Conservation (phyloP, 2,329 filamentous ascomycete species). For the Trichoderma gracile region DNA sequence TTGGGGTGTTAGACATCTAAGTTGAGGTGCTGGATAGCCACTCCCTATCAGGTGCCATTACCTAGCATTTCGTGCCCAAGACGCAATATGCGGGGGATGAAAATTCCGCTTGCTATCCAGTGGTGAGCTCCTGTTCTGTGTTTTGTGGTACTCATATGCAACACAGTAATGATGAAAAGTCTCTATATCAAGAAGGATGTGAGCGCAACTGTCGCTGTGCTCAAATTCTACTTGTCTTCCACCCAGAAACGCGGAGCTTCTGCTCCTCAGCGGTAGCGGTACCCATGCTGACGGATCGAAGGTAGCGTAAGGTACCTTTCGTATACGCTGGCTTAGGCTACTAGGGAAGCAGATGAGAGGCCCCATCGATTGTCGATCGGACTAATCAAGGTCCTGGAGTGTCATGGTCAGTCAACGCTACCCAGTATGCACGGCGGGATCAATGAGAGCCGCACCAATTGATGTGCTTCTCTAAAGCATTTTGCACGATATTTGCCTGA, state of each 20-base stretch:
- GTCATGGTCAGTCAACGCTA: background rate
- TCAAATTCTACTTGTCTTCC: background rate
- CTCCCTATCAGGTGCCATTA: too few species aligned
- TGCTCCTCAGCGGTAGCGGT: slow-evolving; percentile 13
- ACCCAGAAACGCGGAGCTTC: background rate
- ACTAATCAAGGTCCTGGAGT: background rate
- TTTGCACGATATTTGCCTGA: too few species aligned
- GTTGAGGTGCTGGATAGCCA: too few species aligned
- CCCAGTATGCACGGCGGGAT: slow-evolving; percentile 1
- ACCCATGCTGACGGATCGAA: slow-evolving; percentile 3
- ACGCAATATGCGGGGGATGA: too few species aligned
- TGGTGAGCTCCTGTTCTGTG: too few species aligned
- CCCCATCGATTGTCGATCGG: slow-evolving; percentile 19
- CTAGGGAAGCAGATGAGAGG: background rate
- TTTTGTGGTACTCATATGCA: too few species aligned
- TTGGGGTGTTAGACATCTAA: too few species aligned
- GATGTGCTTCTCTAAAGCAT: background rate
- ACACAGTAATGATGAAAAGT: background rate
- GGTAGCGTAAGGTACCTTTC: background rate
- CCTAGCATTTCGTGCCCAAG: too few species aligned
- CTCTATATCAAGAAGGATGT: background rate
- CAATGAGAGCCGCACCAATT: background rate
- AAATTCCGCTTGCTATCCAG: too few species aligned
- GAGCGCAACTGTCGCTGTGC: background rate
- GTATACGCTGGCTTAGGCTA: background rate